Conservation (phyloP, 495 filamentous ascomycete species). For the Jackrogersella minutella region DNA sequence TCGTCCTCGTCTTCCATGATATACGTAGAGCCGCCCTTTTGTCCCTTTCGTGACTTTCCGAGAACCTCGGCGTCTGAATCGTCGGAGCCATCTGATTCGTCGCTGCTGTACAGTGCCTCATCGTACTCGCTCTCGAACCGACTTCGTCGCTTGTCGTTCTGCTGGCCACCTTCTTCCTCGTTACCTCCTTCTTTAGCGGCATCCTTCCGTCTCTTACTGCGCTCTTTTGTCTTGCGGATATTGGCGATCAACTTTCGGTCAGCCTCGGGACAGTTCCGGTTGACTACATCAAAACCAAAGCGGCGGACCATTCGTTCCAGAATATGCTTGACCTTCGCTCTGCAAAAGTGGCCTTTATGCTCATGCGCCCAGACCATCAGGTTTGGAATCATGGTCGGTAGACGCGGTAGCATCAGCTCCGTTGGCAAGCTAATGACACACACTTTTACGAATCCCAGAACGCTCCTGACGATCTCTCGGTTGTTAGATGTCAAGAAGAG, state of each 20-base stretch:
- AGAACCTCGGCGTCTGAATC: conserved; percentile 68
- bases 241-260: conserved; percentile 91
- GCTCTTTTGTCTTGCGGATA: conserved; percentile 91
- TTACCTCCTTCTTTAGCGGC: conserved; percentile 61
- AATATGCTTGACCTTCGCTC: conserved; percentile 96
- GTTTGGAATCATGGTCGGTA: conserved; percentile 80
- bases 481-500: conserved; percentile 94
- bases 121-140: conserved; percentile 92
- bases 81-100: conserved; percentile 65
- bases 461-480: conserved; percentile 91
- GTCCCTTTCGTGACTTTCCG: conserved; percentile 58
- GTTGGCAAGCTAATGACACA: conserved; percentile 84
- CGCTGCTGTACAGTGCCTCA: conserved; percentile 91
- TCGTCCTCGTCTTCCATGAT: conserved; percentile 94
- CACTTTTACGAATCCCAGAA: conserved; percentile 96
- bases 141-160: conserved; percentile 58
- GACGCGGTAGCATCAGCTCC: conserved; percentile 74
- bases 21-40: conserved; percentile 72
- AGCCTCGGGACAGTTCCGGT: conserved; percentile 77
- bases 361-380: conserved; percentile 96
- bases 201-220: conserved; percentile 84
- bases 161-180: conserved; percentile 60
- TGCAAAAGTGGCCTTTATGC: conserved; percentile 88
- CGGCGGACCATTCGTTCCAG: conserved; percentile 89
- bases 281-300: conserved; percentile 82